Evolutionary conservation across 2,329 filamentous ascomycete species (phyloP), one percentile per base, ranked within the genome.

Genomic region (Cladosporium sp.): DNA sequence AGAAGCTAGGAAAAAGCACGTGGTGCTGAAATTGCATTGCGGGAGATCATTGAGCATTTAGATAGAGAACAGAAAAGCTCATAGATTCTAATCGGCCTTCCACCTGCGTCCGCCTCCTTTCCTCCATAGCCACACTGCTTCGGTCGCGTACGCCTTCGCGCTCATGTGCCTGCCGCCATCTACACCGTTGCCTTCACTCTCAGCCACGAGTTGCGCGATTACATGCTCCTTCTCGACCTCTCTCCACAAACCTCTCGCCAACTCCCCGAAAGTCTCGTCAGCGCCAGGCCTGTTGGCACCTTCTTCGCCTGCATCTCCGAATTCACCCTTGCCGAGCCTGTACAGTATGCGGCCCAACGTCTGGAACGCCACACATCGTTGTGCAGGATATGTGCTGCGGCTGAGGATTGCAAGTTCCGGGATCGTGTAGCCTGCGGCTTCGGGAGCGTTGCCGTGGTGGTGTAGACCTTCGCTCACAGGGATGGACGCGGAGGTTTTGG

Each of bases 401-500:
- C 92, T 88, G 1, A 97, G 84, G 36, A 90, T 87, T 1, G 92
- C 89, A 1, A 99, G 83, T 78, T 99, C 95, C 0, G 88, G 87
- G 34, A 99, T 86, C 0, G 95, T 98, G 79, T 99, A 99, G 0
- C 95, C 95, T 0, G 95, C 95, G 1, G 93, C 92, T 78, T 96
- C 92, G 18, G 95, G 95, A 1, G 94, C 93, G 66, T 93, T 88
- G 69, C 91, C 93, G 77, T 99, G 95, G 78, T 99, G 94, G 78
- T 99, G 95, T 15, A 99, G 84, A 0, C 95, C 95, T 67, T 90
- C 87, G 14, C 88, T 89, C 0, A 87, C 87, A 5, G 94, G 91
- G 30, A 98, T 88, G 1, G 86, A 83, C 65, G 93, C 85, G 30
- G 92, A 88, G 38, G 88, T 85, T 59, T 87, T 85, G 0, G 95